Conservation (phyloP, 805 yeast species). For the Cyberlindnera mrakii region DNA sequence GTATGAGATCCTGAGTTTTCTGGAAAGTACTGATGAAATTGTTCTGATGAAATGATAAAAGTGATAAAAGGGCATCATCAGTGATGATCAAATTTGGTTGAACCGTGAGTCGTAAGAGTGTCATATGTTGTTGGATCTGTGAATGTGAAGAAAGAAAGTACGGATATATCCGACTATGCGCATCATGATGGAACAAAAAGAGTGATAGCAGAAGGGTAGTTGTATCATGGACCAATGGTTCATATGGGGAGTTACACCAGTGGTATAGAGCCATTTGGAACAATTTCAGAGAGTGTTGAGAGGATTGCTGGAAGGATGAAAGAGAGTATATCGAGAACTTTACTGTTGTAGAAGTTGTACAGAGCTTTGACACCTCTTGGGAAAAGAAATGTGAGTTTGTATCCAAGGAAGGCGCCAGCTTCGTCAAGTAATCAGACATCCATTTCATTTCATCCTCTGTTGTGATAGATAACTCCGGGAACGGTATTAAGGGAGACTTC, state of each 20-base stretch:
- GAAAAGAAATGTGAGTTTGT: conserved; percentile 2
- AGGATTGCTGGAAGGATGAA: neutral
- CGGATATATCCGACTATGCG: conserved; percentile 3
- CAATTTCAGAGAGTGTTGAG: neutral
- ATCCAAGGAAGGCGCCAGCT: conserved; percentile 7
- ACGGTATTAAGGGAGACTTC: neutral
- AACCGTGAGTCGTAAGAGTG: conserved; percentile 5
- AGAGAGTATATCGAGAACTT: conserved; percentile 3
- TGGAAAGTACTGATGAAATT: conserved; percentile 5
- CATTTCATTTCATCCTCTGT: conserved; percentile 5
- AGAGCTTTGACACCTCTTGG: conserved; percentile 2
- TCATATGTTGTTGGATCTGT: conserved; percentile 4
- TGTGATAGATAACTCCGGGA: neutral
- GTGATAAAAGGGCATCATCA: conserved; percentile 1
- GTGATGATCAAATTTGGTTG: conserved; percentile 2
- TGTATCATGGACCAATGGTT: neutral
- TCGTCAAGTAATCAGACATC: conserved; percentile 2
- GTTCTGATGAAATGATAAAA: conserved; percentile 7
- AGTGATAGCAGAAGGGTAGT: conserved; percentile 7
- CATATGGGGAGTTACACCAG: neutral
- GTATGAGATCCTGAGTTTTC: neutral
- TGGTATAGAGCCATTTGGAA: neutral
- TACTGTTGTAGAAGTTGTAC: neutral
- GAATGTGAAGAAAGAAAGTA: conserved; percentile 1
- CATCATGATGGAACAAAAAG: conserved; percentile 4